phyloP scores from a whole-genome alignment of 192 early-diverging fungal species.

The Entomortierella parvispora region DNA sequence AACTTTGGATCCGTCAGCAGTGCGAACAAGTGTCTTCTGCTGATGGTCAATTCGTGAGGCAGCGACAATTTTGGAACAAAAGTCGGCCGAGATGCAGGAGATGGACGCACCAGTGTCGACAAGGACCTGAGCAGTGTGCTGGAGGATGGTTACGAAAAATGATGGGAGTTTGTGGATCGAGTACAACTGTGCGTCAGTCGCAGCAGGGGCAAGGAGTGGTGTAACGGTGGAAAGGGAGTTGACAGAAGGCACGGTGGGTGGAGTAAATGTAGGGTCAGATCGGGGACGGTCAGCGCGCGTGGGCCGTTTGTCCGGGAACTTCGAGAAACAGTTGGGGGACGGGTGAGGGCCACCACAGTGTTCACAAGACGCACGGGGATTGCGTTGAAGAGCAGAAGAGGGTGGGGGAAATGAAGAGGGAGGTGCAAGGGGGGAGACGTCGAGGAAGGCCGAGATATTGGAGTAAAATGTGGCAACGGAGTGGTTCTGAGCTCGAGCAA shows the following conservation, averaged over 20 bases:
- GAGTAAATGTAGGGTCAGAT: no score
- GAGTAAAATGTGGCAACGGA: not conserved
- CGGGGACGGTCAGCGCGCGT: not conserved
- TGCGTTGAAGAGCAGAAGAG: not conserved
- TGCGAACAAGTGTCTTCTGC: not conserved
- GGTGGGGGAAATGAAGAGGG: not conserved
- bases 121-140: not conserved
- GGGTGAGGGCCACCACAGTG: not conserved
- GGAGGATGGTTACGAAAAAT: not conserved
- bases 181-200: no score
- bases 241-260: no score
- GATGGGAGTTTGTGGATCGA: not conserved
- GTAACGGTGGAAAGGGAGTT: no score
- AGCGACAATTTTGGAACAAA: not conserved
- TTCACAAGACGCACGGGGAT: not conserved
- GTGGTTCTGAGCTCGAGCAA: not conserved
- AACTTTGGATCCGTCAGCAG: not conserved
- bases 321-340: not conserved
- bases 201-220: no score
- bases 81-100: constrained; percentile 1
- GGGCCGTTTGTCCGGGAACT: constrained; percentile 2
- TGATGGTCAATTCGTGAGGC: not conserved
- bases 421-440: not conserved
- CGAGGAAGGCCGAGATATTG: not conserved
- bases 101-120: constrained; percentile 5